Conservation (phyloP, 176 grass and related monocot species). For the Panicum miliaceum region DNA sequence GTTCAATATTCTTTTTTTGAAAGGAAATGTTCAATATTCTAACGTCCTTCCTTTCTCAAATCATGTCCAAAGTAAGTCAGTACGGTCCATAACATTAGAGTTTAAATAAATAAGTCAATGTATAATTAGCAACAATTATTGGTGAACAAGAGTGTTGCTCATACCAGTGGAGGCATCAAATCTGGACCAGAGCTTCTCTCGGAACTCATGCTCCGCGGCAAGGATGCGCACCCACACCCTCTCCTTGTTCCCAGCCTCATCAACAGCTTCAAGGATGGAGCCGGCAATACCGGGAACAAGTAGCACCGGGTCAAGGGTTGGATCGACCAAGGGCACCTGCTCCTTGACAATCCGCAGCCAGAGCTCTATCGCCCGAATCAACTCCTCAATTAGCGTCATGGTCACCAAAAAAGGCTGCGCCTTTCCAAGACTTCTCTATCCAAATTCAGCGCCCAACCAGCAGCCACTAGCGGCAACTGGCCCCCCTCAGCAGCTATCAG, state of each 20-base stretch:
- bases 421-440: not conserved
- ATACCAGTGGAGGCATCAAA: constrained; percentile 86
- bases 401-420: not conserved
- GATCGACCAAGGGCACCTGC: constrained; percentile 63
- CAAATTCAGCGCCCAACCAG: not conserved
- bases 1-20: not conserved
- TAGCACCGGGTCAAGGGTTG: constrained; percentile 80
- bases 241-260: constrained; percentile 80
- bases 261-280: constrained; percentile 77
- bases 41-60: not conserved
- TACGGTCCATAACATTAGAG: not conserved
- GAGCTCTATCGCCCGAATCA: constrained; percentile 83
- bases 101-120: not conserved
- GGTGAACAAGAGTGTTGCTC: not conserved
- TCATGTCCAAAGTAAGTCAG: not conserved
- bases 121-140: not conserved
- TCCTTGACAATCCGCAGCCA: constrained; percentile 67
- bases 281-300: constrained; percentile 86
- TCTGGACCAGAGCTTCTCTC: constrained; percentile 77
- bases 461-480: not conserved
- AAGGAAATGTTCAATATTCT: not conserved
- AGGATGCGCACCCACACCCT: constrained; percentile 93
- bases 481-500: not conserved
- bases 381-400: constrained; percentile 71
- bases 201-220: constrained; percentile 81